phyloP scores from a whole-genome alignment of 1,139 yeast genomes.

The Yamadazyma sp. region DNA sequence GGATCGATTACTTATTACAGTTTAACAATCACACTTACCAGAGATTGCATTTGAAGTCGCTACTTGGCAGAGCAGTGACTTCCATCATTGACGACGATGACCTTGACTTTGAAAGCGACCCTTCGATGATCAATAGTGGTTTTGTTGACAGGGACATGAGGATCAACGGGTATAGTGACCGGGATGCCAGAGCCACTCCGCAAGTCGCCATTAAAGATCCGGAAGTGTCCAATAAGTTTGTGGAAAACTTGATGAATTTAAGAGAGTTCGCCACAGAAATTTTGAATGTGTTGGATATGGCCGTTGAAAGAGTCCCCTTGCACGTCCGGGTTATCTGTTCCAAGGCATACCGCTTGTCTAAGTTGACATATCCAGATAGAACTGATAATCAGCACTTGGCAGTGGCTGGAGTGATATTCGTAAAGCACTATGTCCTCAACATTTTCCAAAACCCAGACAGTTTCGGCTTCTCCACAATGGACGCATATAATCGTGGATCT shows the following conservation, averaged over 20 bases:
- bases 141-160: conserved; percentile 50
- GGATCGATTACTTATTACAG: conserved; percentile 54
- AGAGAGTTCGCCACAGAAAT: conserved; percentile 71
- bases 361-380: conserved; percentile 50
- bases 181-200: conserved; percentile 40
- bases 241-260: conserved; percentile 69
- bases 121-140: conserved; percentile 56
- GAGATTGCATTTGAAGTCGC: conserved; percentile 49
- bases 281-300: conserved; percentile 40
- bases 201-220: conserved; percentile 78
- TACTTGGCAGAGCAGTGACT: conserved; percentile 53
- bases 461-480: conserved; percentile 45
- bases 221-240: conserved; percentile 66
- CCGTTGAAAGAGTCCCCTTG: conserved; percentile 54
- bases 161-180: conserved; percentile 38
- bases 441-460: conserved; percentile 69
- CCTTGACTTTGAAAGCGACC: conserved; percentile 77
- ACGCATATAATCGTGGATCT: conserved; percentile 31
- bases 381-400: conserved; percentile 56
- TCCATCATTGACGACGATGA: conserved; percentile 57
- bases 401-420: conserved; percentile 67
- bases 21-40: conserved; percentile 63
- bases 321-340: conserved; percentile 49
- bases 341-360: conserved; percentile 34
- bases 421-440: conserved; percentile 63